Evolutionary conservation across 495 filamentous ascomycete genomes (phyloP), one percentile per base, ranked within the genome.

Genomic region (Aspergillus cavernicola): DNA sequence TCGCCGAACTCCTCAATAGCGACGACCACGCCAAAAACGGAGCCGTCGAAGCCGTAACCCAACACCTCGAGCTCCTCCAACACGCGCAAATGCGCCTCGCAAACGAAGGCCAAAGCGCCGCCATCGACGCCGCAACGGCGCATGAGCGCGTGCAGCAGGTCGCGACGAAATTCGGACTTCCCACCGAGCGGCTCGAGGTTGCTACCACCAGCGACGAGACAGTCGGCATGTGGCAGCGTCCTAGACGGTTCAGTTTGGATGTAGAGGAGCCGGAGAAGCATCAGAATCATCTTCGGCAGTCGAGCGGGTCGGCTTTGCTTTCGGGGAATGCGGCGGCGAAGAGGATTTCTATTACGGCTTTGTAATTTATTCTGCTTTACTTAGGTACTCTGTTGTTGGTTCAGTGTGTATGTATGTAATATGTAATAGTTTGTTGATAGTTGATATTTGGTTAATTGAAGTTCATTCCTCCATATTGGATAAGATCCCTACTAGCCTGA

Each of bases 51-150:
- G 69, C 66, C 3, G 77, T 71, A 0, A 67, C 61, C 6, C 73
- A 72, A 56, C 77, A 81, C 32, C 63, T 84, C 19, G 72, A 78
- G 41, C 61, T 81, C n/a, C 56, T 82, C n/a, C 76, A 75, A 38
- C 69, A 72, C 9, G 63, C 75, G 2, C 66, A 71, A 50, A 49
- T 56, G 52, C 74, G 63, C 19, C 60, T 63, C 22, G 73, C 43
- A 22, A 53, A 52, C 13, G 52, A 56, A 15, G 57, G 52, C 3
- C 53, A 66, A 53, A 64, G 50, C 0, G 43, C 57, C 1, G 52
- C 50, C 5, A 47, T 58, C 0, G 45, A 66, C 15, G 50, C 63
- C 1, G 56, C 60, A 2, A 59, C 64, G 2, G 66, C 67, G 20
- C 61, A 58, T 2, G 64, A 64, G 23, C 53, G 70, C 8, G 55